Percentiles rank a stretch among this genome's conserved stretches.
These are phyloP conservation scores for Annulohypoxylon maeteangense DNA, from an alignment of 495 filamentous ascomycete genomes.

Conservation along the genomic window DNA sequence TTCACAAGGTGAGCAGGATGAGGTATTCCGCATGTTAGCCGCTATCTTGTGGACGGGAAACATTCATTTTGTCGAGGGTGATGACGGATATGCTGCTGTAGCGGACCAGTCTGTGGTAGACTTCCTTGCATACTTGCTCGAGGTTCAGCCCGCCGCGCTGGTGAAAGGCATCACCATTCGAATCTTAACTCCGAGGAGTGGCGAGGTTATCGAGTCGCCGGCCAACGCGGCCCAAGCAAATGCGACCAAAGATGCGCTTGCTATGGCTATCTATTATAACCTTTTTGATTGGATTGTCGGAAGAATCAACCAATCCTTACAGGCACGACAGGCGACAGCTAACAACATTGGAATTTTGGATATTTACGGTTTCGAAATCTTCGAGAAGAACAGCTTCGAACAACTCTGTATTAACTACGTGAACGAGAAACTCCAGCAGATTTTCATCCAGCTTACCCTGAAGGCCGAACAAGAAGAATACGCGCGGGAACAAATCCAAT, in stretches of 20 bases:
- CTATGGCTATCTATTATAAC: slow-evolving; percentile 96
- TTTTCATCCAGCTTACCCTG: slow-evolving; percentile 97
- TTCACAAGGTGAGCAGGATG: slow-evolving; percentile 87
- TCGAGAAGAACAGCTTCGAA: slow-evolving; percentile 98
- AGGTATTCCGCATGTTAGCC: slow-evolving; percentile 96
- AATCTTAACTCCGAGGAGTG: slow-evolving; percentile 87
- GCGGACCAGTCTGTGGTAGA: slow-evolving; percentile 89
- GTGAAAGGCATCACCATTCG: slow-evolving; percentile 90
- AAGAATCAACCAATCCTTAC: slow-evolving; percentile 88
- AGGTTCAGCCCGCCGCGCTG: slow-evolving; percentile 82
- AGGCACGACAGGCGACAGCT: slow-evolving; percentile 75
- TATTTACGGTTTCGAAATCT: slow-evolving; percentile 99
- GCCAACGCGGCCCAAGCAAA: slow-evolving; percentile 90
- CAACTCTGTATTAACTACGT: slow-evolving; percentile 99
- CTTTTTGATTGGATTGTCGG: slow-evolving; percentile 99
- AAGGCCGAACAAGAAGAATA: slow-evolving; percentile 99
- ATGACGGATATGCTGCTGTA: slow-evolving; percentile 86
- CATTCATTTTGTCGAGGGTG: slow-evolving; percentile 85
- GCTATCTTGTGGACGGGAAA: slow-evolving; percentile 96
- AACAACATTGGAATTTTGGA: slow-evolving; percentile 97
- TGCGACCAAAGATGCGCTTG: slow-evolving; percentile 90
- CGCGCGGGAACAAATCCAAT: slow-evolving; percentile 93
- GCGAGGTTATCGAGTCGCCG: slow-evolving; percentile 89
- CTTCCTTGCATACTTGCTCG: slow-evolving; percentile 92
- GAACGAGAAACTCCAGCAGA: slow-evolving; percentile 99